Conservation (phyloP, 805 yeast genomes). For the Zygosaccharomyces bailii region DNA sequence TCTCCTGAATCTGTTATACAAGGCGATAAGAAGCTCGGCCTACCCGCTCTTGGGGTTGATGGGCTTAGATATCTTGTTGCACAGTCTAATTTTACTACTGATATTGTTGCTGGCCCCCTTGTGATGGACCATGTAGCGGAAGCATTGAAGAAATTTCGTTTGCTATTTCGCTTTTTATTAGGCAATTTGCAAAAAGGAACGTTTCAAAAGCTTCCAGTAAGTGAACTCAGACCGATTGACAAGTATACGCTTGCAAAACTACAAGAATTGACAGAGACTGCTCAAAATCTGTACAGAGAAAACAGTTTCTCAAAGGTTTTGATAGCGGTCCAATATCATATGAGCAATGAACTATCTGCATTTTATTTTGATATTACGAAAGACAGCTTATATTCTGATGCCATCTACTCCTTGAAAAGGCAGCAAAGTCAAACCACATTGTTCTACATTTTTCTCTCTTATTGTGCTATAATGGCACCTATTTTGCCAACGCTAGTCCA, state of each 20-base stretch:
- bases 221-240: constrained; percentile 50
- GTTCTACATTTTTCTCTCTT: constrained; percentile 52
- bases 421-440: constrained; percentile 61
- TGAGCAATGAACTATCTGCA: constrained; percentile 74
- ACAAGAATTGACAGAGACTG: constrained; percentile 42
- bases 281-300: constrained; percentile 45
- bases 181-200: constrained; percentile 63
- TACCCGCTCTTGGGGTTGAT: constrained; percentile 78
- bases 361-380: constrained; percentile 83
- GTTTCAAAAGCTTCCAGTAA: constrained; percentile 38
- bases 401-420: constrained; percentile 37
- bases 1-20: constrained; percentile 63
- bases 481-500: constrained; percentile 80
- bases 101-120: constrained; percentile 69
- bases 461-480: constrained; percentile 71
- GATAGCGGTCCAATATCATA: constrained; percentile 62
- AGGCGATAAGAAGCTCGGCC: constrained; percentile 48
- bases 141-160: constrained; percentile 72
- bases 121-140: constrained; percentile 75
- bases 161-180: constrained; percentile 73
- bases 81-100: constrained; percentile 79
- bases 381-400: constrained; percentile 78
- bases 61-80: constrained; percentile 91
- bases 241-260: constrained; percentile 58
- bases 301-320: constrained; percentile 70